Base-by-base conservation (phyloP, 1,284 basidiomycete species). In the Leccinum cinnamomeum region DNA sequence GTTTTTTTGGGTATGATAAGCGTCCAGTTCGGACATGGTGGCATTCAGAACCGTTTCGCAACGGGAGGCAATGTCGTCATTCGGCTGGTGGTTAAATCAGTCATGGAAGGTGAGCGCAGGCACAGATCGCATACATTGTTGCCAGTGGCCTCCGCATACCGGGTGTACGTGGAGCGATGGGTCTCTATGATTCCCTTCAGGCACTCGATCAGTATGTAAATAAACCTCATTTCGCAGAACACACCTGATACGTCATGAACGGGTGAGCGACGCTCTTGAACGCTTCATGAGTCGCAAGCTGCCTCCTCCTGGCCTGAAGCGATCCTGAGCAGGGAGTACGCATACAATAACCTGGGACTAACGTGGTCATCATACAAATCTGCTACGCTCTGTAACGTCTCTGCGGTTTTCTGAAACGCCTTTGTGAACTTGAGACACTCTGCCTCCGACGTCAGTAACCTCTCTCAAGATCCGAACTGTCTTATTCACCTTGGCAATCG, bases 41-140 rank as follows among this genome's bases (percentile, higher is more conserved):
- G 88, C 88, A 73, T 95, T 95, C 25, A 95, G 77, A 7, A 94
- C 91, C 0, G 93, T 95, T 76, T 95, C 93, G 72, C 91, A 94
- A 18, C 92, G 84, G 3, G 86, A 80, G 2, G 87, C 84, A 63
- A 89, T 75, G 16, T 89, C 87, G 61, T 88, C 85, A 66, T 88
- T 79, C n/a, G 80, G 73, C 87, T 89, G 62, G 11, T 57, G 12
- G 18, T 37, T 23, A 57, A 55, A 59, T 61, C 48, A 64, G 60
- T 60, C 18, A 65, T 3, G 54, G 39, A 33, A 65, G 50, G n/a
- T 18, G n/a, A n/a, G 35, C 2, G 4, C 25, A 30, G 5, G 46
- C 2, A 37, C 30, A 57, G 18, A 57, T 48, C 60, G 7, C 65
- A 59, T 69, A 82, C 70, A 71, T 82, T 82, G 57, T 70, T 67